Evolutionary conservation across 768 basidiomycete genomes (phyloP).

Genomic region (Psilocybe cyanescens): DNA sequence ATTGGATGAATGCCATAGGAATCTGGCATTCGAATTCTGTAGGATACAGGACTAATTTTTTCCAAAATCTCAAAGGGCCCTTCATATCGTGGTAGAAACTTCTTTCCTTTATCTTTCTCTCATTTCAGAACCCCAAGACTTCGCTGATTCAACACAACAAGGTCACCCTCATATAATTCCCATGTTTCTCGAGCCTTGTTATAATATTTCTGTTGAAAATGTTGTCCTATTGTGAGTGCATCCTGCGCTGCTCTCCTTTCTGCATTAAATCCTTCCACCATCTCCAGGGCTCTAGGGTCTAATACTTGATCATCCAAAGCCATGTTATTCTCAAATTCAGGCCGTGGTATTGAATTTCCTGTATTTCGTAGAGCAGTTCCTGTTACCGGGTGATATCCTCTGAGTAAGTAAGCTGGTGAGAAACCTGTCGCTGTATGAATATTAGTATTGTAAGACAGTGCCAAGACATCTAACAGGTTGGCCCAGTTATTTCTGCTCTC

Average conservation of each 20-base stretch:
- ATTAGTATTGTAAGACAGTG: conserved; percentile 34
- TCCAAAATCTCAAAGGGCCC: conserved; percentile 31
- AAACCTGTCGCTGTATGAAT: conserved; percentile 26
- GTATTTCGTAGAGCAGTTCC: background rate
- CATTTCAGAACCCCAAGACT: conserved; percentile 24
- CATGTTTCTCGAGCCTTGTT: conserved; percentile 1
- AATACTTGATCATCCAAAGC: background rate
- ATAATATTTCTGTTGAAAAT: conserved; percentile 14
- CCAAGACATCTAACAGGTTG: conserved; percentile 24
- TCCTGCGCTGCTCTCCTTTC: background rate
- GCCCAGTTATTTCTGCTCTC: conserved; percentile 29
- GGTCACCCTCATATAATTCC: conserved; percentile 15
- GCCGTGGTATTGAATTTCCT: background rate
- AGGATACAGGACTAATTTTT: conserved; percentile 26
- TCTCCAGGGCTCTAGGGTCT: background rate
- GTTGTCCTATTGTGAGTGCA: conserved; percentile 5
- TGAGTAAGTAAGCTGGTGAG: conserved; percentile 29
- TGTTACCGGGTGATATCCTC: conserved; percentile 29
- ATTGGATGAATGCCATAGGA: conserved; percentile 29
- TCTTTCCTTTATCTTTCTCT: conserved; percentile 22
- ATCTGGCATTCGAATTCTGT: conserved; percentile 24
- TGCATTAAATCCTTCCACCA: conserved; percentile 2
- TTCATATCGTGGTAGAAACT: conserved; percentile 24
- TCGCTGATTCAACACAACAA: conserved; percentile 30
- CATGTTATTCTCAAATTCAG: background rate